phyloP scores from a whole-genome alignment of 2,329 filamentous ascomycete genomes.

The Plectosphaerella cucumerina region DNA sequence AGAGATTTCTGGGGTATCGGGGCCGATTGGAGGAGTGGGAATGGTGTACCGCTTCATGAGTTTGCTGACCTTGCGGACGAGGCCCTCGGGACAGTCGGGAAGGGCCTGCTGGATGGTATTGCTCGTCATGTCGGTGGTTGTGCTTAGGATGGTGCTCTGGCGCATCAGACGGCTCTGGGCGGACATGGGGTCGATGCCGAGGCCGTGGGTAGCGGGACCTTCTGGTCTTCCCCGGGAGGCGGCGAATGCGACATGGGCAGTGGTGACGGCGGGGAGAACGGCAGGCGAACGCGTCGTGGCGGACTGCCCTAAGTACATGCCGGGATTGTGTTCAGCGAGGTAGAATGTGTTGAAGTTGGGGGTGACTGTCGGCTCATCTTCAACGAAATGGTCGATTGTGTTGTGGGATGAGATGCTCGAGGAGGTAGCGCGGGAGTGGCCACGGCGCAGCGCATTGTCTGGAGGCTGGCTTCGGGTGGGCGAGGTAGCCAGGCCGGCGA shows the following conservation, averaged over 20 bases:
- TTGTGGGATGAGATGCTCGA: constrained; percentile 2
- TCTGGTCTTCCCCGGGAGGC: background rate
- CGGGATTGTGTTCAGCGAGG: constrained; percentile 1
- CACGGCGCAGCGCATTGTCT: constrained; percentile 4
- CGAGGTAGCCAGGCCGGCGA: constrained; percentile 38
- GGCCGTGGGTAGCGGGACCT: background rate
- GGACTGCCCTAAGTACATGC: constrained; percentile 3
- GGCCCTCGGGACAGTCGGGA: constrained; percentile 24
- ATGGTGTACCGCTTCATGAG: constrained; percentile 34
- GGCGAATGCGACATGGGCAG: background rate
- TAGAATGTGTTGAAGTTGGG: constrained; percentile 5
- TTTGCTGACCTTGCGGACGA: constrained; percentile 30
- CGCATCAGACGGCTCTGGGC: constrained; percentile 20
- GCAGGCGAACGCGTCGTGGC: constrained; percentile 2
- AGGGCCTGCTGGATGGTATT: constrained; percentile 28
- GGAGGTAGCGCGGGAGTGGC: constrained; percentile 6
- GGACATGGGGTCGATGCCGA: background rate
- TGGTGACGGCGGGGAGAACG: constrained; percentile 1
- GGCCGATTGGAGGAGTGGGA: constrained; percentile 15
- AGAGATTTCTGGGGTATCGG: constrained; percentile 18
- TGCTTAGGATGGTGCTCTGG: constrained; percentile 29
- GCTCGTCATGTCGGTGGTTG: constrained; percentile 32
- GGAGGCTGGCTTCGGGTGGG: constrained; percentile 21
- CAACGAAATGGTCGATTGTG: constrained; percentile 6
- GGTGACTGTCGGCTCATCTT: constrained; percentile 6